Percentiles rank a stretch among this genome's conserved stretches.
Evolutionary conservation across 768 basidiomycete species (phyloP).

Genomic region (Boletus tomentosulus): DNA sequence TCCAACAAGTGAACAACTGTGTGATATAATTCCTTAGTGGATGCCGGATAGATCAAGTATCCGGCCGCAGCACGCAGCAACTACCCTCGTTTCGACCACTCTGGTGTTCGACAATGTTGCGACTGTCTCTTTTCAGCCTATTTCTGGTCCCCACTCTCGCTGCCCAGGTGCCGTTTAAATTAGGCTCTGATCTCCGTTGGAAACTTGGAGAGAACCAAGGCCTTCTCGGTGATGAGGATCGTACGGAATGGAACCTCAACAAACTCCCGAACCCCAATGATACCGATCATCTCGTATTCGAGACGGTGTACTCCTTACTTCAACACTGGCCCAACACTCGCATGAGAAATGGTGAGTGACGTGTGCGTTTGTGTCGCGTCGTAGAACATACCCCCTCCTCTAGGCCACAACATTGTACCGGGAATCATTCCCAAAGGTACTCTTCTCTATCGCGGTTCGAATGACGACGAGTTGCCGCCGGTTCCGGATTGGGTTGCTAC

Average conservation of each 20-base stretch:
- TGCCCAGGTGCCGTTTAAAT: neutral
- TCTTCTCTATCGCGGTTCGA: conserved; percentile 29
- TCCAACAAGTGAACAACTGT: too few relatives aligned
- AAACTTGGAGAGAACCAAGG: neutral
- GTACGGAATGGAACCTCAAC: conserved; percentile 18
- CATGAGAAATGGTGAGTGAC: conserved; percentile 30
- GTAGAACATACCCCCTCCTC: neutral
- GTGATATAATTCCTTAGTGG: too few relatives aligned
- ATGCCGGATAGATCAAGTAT: too few relatives aligned
- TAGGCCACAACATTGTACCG: conserved; percentile 18
- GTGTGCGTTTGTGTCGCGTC: neutral
- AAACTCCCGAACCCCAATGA: conserved; percentile 5
- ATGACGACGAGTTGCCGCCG: conserved; percentile 16
- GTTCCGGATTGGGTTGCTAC: conserved; percentile 28
- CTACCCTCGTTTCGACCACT: neutral
- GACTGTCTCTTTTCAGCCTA: neutral
- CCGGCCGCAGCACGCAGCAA: too few relatives aligned
- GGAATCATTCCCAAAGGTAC: conserved; percentile 31
- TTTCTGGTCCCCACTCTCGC: neutral
- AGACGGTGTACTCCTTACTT: conserved; percentile 28
- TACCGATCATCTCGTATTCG: conserved; percentile 31
- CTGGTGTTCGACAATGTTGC: neutral
- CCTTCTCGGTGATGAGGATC: neutral
- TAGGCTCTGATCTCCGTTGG: neutral
- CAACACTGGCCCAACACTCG: conserved; percentile 12